Conservation (phyloP, 768 basidiomycete genomes). For the Suillus brevipes region DNA sequence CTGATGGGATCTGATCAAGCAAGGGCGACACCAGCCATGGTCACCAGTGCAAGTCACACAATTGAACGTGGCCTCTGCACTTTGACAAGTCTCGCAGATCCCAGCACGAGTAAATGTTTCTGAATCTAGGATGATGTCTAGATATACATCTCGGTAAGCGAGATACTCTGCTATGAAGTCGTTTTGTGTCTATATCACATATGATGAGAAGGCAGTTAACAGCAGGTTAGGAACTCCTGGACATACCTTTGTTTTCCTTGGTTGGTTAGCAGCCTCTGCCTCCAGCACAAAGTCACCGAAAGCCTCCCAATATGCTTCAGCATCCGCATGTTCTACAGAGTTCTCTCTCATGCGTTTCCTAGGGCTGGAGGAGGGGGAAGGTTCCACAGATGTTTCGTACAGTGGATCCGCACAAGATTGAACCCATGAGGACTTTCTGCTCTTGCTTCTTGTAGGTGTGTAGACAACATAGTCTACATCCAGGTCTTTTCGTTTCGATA, state of each 20-base stretch:
- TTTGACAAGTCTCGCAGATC: slow-evolving; percentile 1
- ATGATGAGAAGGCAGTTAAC: not conserved
- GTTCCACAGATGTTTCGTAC: not conserved
- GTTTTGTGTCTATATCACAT: slow-evolving; percentile 5
- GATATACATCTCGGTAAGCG: not conserved
- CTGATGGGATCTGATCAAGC: not conserved
- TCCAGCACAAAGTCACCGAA: not conserved
- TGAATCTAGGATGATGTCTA: not conserved
- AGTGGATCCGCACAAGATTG: not conserved
- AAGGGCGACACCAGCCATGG: slow-evolving; percentile 7
- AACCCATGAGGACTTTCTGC: not conserved
- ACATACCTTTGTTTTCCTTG: not conserved
- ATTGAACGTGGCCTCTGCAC: not conserved
- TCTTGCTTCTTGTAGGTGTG: not conserved
- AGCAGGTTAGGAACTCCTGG: not conserved
- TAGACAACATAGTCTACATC: not conserved
- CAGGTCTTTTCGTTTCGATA: not conserved
- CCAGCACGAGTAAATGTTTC: not conserved
- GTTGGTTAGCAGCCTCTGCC: not conserved
- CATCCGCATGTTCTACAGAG: not conserved
- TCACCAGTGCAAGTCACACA: slow-evolving; percentile 6
- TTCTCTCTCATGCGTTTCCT: not conserved
- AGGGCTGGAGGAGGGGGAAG: not conserved
- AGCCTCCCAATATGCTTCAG: not conserved
- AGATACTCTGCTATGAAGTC: slow-evolving; percentile 8